Base-by-base conservation (phyloP, 2,329 filamentous ascomycete genomes). In the Aspergillus transmontanensis region DNA sequence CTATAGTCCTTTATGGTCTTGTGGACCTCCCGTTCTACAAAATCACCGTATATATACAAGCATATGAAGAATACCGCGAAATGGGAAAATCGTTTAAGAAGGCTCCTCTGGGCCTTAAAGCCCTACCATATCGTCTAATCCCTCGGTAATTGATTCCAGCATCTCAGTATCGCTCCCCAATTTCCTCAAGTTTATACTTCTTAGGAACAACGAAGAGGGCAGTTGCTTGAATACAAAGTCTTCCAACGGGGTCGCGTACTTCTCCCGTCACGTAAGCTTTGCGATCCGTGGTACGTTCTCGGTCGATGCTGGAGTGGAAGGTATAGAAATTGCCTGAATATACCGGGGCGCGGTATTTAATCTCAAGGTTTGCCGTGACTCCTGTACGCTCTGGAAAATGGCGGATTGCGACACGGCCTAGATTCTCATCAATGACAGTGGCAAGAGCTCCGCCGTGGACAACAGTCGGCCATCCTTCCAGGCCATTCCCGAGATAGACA, bases 381-480 rank as follows among this genome's bases (percentile, higher is more conserved):
- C 86, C 84, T 39, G 83, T 84, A 51, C 80, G 77, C 10, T 75
- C 78, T 1, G 81, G 80, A 65, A 87, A 81, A 36, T 75, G 72
- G 53, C 76, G 73, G 60, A 87, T 79, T 12, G 86, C 87, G 64
- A 86, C 88, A 50, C 89, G 82, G n/a, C 87, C 87, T 65, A 92
- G 81, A 58, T 84, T 85, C 79, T 93, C 91, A 74, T 91, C 86
- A 43, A 93, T 77, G 4, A 91, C 75, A 0, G 88, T 92, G 9
- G 88, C 89, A 56, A 91, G 82, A 7, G 84, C 82, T 16, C 91
- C 91, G 60, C 91, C 91, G 78, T 94, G 91, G 58, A 88, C 87
- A 46, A 91, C 82, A 14, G 85, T 84, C 1, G 90, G 90, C 89
- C 90, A 94, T 4, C 91, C 90, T 55, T 84, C 81, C 23, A 90